Evolutionary conservation across 345 rosid species (phyloP), one percentile per base, ranked within the genome.

Genomic region (Salix koriyanagi): DNA sequence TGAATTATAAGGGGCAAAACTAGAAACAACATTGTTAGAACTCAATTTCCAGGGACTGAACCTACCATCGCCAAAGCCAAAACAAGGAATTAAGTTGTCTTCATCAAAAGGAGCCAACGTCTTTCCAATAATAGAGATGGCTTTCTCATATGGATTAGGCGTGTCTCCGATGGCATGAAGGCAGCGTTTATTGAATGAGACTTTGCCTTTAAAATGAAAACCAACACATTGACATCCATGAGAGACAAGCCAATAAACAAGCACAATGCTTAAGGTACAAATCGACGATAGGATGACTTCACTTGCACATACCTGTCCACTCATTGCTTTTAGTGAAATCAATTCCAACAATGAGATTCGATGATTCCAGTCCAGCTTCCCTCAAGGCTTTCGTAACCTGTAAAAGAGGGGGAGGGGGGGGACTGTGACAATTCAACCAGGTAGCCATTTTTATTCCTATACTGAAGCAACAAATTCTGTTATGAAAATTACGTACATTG

Each of bases 271-370:
- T 67, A n/a, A 9, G 39, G 48, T 7, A 13, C 19, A 67, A 37
- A 36, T 7, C 14, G 7, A 36, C n/a, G 50, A 34, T 12, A 4
- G 34, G 39, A 54, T 34, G 3, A 2, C 26, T 56, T 34, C 12
- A 25, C 26, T n/a, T 54, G 21, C 52, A 16, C 67, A 26, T 81
- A 91, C 98, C 97, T 78, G 94, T 87, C 98, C 98, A 91, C 74
- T 91, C 97, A 71, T 94, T 94, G 91, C 98, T 94, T 83, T 89
- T 90, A 7, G 97, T 94, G 87, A 94, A 94, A 86, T 94, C 98
- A 28, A 94, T 77, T 70, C 97, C 97, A 37, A 94, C 73, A 50
- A 94, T 94, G 75, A 94, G 94, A 84, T 94, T 90, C 28, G 98
- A 94, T 50, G 98, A 94, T 81, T 91, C 98, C 71, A 91, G 83